These are phyloP conservation scores for Ogataea kodamae DNA, from an alignment of 805 yeast genomes.

Conservation along the genomic window DNA sequence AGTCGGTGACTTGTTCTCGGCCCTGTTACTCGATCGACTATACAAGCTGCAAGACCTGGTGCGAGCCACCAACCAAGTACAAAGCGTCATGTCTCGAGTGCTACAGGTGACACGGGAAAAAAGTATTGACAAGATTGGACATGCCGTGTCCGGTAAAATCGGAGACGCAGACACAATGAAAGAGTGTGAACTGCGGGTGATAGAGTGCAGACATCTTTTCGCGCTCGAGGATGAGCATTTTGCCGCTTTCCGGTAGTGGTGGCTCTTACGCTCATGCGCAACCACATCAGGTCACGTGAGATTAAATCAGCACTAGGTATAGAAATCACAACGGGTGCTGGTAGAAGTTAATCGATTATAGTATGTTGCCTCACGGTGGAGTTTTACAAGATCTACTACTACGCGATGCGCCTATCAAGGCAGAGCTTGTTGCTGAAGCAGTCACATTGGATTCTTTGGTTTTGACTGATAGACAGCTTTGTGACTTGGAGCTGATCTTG, in stretches of 20 bases:
- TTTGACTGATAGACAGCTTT: slow-evolving; percentile 82
- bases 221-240: slow-evolving; percentile 9
- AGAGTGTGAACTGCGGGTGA: slow-evolving; percentile 65
- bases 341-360: slow-evolving; percentile 1
- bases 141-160: slow-evolving; percentile 44
- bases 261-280: slow-evolving; percentile 1
- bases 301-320: slow-evolving; percentile 6
- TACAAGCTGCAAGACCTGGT: slow-evolving; percentile 29
- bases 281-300: slow-evolving; percentile 11
- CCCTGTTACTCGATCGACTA: slow-evolving; percentile 65
- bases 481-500: slow-evolving; percentile 87
- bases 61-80: slow-evolving; percentile 49
- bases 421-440: slow-evolving; percentile 56
- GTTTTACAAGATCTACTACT: slow-evolving; percentile 76
- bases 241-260: slow-evolving; percentile 3
- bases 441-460: slow-evolving; percentile 43
- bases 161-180: slow-evolving; percentile 61
- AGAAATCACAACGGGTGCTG: neutral
- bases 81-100: slow-evolving; percentile 53
- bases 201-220: slow-evolving; percentile 50
- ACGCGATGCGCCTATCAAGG: slow-evolving; percentile 67
- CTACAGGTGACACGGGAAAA: slow-evolving; percentile 43
- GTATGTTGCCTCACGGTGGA: slow-evolving; percentile 80
- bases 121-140: slow-evolving; percentile 37
- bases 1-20: slow-evolving; percentile 89